Base-by-base conservation (phyloP, 495 filamentous ascomycete species). In the Podospora appendiculata region DNA sequence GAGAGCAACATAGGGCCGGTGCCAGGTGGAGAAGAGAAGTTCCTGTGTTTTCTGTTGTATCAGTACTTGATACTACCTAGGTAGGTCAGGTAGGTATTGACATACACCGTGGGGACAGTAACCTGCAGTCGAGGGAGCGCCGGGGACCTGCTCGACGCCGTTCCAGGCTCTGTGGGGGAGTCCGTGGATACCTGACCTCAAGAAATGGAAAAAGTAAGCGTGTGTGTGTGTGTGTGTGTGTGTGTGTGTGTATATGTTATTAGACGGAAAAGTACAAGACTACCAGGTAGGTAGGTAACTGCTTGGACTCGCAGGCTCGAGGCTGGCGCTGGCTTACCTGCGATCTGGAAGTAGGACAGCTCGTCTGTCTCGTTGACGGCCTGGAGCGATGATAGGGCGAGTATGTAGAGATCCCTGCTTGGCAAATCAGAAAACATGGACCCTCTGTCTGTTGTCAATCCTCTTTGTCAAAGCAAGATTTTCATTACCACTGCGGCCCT, bases 131-230 rank as follows among this genome's bases (percentile, higher is more conserved):
- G 25, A 43, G 9, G 61, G 56, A 5, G 56, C 62, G 36, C 66
- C 64, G 14, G 61, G 41, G 46, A 69, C 70, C 13, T 70, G 59
- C 2, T 57, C 64, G 11, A 72, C 68, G 33, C 64, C 70, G 50
- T 81, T 72, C 69, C 73, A 81, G 19, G 68, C 57, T 32, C 58
- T 61, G 54, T 73, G 74, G 12, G 77, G 76, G 17, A 68, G 58
- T 14, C 77, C 77, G 51, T 80, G 78, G 47, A 80, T 79, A 17
- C 73, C 77, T 79, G n/a, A n/a, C n/a, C n/a, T n/a, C n/a, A n/a
- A n/a, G n/a, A n/a, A n/a, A n/a, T n/a, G n/a, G n/a, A n/a, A n/a
- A n/a, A n/a, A n/a, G n/a, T n/a, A n/a, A n/a, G n/a, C n/a, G n/a
- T 42, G n/a, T n/a, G n/a, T n/a, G n/a, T n/a, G n/a, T n/a, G n/a